Evolutionary conservation across 2,329 filamentous ascomycete genomes (phyloP).

Genomic region (Penicillium palitans): DNA sequence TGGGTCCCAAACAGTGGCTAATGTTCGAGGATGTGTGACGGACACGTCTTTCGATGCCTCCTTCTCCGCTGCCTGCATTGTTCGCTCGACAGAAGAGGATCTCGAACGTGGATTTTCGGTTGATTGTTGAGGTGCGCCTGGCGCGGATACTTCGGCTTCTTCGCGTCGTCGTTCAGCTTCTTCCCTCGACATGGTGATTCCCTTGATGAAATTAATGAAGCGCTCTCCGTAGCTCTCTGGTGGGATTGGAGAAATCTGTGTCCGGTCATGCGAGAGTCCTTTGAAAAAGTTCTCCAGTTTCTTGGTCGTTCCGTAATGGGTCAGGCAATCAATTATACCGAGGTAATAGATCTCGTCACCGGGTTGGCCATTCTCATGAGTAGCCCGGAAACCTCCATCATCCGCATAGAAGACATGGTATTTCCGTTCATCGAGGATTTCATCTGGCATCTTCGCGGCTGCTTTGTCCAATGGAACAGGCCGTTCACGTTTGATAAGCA

Average conservation of each 20-base stretch:
- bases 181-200: slow-evolving; percentile 86
- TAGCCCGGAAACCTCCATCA: slow-evolving; percentile 89
- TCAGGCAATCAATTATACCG: slow-evolving; percentile 96
- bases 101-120: slow-evolving; percentile 31
- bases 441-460: slow-evolving; percentile 82
- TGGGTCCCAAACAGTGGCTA: slow-evolving; percentile 59
- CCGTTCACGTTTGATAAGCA: slow-evolving; percentile 89
- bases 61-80: slow-evolving; percentile 62
- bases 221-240: slow-evolving; percentile 90
- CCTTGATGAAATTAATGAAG: slow-evolving; percentile 88
- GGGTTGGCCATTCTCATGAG: slow-evolving; percentile 80
- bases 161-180: slow-evolving; percentile 62
- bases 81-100: slow-evolving; percentile 51
- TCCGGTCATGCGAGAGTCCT: slow-evolving; percentile 77
- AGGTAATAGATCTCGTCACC: slow-evolving; percentile 97
- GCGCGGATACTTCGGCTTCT: slow-evolving; percentile 30
- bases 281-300: slow-evolving; percentile 97
- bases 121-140: slow-evolving; percentile 21
- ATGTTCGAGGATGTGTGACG: slow-evolving; percentile 62
- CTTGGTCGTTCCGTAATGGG: slow-evolving; percentile 92
- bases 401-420: slow-evolving; percentile 89
- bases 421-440: slow-evolving; percentile 72
- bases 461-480: slow-evolving; percentile 89
- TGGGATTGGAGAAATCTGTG: slow-evolving; percentile 87
- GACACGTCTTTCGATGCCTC: slow-evolving; percentile 61